These are phyloP conservation scores for Alliaria petiolata DNA, from an alignment of 345 rosid genomes.

Conservation along the genomic window DNA sequence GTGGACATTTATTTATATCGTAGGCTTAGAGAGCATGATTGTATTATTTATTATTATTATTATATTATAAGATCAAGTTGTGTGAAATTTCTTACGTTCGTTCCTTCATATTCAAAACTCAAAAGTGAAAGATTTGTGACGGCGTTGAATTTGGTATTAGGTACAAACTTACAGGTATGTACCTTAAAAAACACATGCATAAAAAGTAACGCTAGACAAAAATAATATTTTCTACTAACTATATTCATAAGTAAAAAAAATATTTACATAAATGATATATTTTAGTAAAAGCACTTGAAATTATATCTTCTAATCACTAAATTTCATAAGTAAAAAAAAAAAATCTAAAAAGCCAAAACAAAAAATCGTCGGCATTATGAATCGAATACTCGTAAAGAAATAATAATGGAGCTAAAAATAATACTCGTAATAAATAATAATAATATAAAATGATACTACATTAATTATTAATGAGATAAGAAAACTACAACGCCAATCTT, in stretches of 20 bases:
- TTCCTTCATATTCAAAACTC: slow-evolving; percentile 9
- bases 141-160: slow-evolving; percentile 1
- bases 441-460: background rate
- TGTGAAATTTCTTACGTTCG: slow-evolving; percentile 18
- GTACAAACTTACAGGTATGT: background rate
- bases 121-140: slow-evolving; percentile 1
- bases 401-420: background rate
- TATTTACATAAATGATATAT: background rate
- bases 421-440: no score
- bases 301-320: background rate
- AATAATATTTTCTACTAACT: no score
- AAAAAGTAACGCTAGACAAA: background rate
- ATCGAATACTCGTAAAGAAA: no score
- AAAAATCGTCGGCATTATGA: background rate
- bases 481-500: slow-evolving; percentile 20
- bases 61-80: background rate
- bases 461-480: background rate
- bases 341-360: background rate
- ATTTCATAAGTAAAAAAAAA: background rate
- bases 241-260: background rate
- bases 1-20: slow-evolving; percentile 8
- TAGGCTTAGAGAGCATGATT: background rate
- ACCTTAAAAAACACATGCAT: background rate
- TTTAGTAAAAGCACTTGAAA: background rate
- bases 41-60: background rate